Base-by-base conservation (phyloP, 306 rosid species). In the Gastrolobium villosum region DNA sequence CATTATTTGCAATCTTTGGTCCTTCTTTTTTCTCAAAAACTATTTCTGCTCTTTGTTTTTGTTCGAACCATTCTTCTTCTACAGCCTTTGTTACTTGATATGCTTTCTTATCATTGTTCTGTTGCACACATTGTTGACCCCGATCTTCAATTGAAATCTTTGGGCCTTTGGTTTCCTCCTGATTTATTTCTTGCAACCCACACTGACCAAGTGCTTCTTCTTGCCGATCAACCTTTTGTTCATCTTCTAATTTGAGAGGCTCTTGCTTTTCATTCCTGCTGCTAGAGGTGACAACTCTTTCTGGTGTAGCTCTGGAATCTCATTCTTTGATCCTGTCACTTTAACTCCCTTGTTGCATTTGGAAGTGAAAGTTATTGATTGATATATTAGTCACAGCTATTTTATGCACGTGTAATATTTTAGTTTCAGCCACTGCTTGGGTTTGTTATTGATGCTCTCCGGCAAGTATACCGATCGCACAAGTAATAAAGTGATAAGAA, bases 101-200 rank as follows among this genome's bases (percentile, higher is more conserved):
- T 49, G 41, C 31, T 62, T 61, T 62, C 74, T 76, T 71, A 7
- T 79, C 65, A 26, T 10, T 10, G 46, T 70, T 26, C 11, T 80
- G 31, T 40, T 36, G 83, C 83, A 71, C 53, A 52, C 32, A 26
- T 43, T 78, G 69, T 74, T 46, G 69, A 43, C 61, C 61, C 48
- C 52, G 45, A 15, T 68, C 72, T 60, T 35, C 52, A 10, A 2
- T 41, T 6, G 28, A 34, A 50, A 46, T 41, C 26, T 39, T 43
- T n/a, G 52, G 34, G 52, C n/a, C 43, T 28, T 62, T 36, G 20
- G 32, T 34, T 35, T 43, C 48, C 46, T 50, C 41, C 8, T 28
- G 10, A 66, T 44, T 30, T 45, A 11, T 30, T 9, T 44, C 72
- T 44, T 28, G 56, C 28, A 59, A 43, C 45, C 8, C 31, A 28